These are phyloP conservation scores for Fistulifera pelliculosa DNA, from an alignment of 108 stramenopile species.

Conservation along the genomic window DNA sequence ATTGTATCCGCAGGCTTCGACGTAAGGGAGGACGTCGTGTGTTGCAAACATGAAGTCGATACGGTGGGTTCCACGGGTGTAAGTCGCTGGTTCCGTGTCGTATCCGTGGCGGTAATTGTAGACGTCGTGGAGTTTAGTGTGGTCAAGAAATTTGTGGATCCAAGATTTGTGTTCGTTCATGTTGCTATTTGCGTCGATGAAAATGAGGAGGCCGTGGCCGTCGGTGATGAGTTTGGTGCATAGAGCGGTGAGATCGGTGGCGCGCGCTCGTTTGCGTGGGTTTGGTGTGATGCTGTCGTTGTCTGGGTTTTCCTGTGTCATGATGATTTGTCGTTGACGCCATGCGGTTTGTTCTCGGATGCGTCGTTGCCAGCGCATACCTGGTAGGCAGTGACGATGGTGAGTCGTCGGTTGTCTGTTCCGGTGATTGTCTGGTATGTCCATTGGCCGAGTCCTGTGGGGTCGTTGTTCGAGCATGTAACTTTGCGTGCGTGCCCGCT, in stretches of 20 bases:
- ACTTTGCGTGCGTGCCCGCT: too few species aligned
- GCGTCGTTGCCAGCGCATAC: neutral
- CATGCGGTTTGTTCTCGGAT: neutral
- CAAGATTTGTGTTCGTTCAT: too few species aligned
- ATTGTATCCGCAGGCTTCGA: neutral
- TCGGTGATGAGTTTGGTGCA: neutral
- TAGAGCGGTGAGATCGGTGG: neutral
- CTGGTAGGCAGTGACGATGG: neutral
- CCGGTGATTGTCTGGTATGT: neutral
- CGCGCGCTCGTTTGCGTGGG: neutral
- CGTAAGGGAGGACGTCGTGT: neutral
- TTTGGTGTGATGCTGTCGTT: neutral
- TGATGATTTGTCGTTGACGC: neutral
- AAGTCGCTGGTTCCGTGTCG: slow-evolving; percentile 1
- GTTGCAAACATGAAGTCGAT: slow-evolving; percentile 5
- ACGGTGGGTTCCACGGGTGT: neutral
- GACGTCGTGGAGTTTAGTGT: neutral
- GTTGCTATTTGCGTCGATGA: neutral
- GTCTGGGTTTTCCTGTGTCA: neutral
- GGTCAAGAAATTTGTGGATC: too few species aligned
- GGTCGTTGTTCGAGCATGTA: neutral
- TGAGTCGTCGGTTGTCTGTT: neutral
- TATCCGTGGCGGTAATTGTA: neutral
- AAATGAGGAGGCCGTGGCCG: neutral
- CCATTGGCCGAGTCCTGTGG: neutral